Conservation (phyloP, 495 filamentous ascomycete species). For the Hypoxylon crocopeplum region DNA sequence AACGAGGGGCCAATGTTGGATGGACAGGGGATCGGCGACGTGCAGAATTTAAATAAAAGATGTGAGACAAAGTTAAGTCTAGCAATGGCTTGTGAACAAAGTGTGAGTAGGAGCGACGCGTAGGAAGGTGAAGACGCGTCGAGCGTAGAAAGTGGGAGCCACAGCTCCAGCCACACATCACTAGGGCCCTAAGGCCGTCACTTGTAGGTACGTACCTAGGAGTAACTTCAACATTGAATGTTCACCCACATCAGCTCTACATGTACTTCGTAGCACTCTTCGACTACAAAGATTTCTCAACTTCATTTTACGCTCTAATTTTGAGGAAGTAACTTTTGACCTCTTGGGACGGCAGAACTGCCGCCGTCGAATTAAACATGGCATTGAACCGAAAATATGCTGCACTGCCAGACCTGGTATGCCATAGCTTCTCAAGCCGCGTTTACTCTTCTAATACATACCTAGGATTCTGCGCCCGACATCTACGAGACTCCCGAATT, state of each 20-base stretch:
- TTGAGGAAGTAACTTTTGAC: neutral
- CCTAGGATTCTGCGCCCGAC: slow-evolving; percentile 85
- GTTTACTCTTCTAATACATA: slow-evolving; percentile 8
- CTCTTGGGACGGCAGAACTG: neutral
- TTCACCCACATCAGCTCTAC: too few relatives aligned
- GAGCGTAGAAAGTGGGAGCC: neutral
- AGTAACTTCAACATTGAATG: too few relatives aligned
- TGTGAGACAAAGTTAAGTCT: neutral
- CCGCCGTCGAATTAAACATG: slow-evolving; percentile 48
- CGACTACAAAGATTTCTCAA: neutral
- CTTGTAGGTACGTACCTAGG: too few relatives aligned
- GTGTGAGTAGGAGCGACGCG: slow-evolving; percentile 15
- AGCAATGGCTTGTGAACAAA: neutral
- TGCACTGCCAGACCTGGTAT: slow-evolving; percentile 81
- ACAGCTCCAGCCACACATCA: slow-evolving; percentile 14
- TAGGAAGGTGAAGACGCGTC: slow-evolving; percentile 12
- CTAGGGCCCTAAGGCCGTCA: neutral
- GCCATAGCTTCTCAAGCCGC: slow-evolving; percentile 30
- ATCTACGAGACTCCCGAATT: slow-evolving; percentile 95
- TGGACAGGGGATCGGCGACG: too few relatives aligned
- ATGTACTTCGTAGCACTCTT: neutral
- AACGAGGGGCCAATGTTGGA: too few relatives aligned
- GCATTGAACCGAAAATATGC: slow-evolving; percentile 76
- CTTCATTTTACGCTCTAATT: neutral
- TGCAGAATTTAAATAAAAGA: neutral